Conservation (phyloP, 2,329 filamentous ascomycete species). For the Fusarium caatingaense region DNA sequence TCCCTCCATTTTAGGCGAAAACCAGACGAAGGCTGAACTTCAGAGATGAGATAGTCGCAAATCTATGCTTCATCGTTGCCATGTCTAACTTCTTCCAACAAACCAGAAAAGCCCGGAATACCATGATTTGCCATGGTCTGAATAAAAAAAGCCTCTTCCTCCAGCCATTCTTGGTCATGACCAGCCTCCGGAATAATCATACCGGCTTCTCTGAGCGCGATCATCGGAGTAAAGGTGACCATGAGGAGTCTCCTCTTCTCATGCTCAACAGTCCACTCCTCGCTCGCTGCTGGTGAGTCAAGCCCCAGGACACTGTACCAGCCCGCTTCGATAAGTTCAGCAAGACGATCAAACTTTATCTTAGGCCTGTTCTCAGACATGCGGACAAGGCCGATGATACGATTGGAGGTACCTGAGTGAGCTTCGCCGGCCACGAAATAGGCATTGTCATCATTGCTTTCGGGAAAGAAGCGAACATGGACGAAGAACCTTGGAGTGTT, state of each 20-base stretch:
- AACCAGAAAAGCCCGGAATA: too few relatives aligned
- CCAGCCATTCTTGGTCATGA: constrained; percentile 5
- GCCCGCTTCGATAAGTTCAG: constrained; percentile 14
- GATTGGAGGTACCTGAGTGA: constrained; percentile 15
- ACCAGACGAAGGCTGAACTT: too few relatives aligned
- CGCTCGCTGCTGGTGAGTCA: not conserved
- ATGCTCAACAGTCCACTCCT: not conserved
- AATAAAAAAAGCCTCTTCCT: too few relatives aligned
- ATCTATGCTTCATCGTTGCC: too few relatives aligned
- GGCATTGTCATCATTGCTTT: not conserved
- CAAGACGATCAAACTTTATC: constrained; percentile 27
- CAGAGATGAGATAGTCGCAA: too few relatives aligned
- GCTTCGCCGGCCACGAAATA: constrained; percentile 33
- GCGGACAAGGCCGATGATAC: constrained; percentile 33
- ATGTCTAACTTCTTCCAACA: too few relatives aligned
- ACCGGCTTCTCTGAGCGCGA: constrained; percentile 33
- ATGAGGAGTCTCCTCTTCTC: constrained; percentile 21
- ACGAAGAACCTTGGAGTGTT: constrained; percentile 34
- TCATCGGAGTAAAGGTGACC: constrained; percentile 32
- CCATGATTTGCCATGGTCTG: too few relatives aligned
- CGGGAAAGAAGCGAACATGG: constrained; percentile 27
- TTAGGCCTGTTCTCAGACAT: constrained; percentile 18
- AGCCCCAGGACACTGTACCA: constrained; percentile 20
- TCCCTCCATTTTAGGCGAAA: too few relatives aligned
- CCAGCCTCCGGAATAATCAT: constrained; percentile 38